Conservation (phyloP, 305 asterid genomes). For the Solanum hybrid region DNA sequence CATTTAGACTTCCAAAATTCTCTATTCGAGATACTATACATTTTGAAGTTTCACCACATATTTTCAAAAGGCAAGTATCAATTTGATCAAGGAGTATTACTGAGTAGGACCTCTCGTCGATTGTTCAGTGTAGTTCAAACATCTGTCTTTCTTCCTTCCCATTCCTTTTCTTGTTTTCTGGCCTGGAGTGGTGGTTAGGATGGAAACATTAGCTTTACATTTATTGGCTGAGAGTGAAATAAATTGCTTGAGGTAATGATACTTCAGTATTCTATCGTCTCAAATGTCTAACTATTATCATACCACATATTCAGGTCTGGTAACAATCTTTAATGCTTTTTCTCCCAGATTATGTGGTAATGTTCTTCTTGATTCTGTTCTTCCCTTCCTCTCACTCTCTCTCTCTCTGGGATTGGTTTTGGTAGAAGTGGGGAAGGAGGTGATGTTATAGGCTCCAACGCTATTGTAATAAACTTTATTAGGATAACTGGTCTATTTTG, state of each 20-base stretch:
- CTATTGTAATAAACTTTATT: neutral
- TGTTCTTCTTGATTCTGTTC: neutral
- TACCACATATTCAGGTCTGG: neutral
- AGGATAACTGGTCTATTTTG: neutral
- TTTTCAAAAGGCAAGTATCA: neutral
- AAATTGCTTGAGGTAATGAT: neutral
- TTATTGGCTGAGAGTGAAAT: neutral
- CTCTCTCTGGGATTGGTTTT: neutral
- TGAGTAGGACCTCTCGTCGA: neutral
- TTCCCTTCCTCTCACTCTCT: neutral
- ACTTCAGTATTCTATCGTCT: neutral
- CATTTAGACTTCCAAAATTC: neutral
- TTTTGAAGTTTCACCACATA: neutral
- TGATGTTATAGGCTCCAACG: neutral
- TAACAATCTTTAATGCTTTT: neutral
- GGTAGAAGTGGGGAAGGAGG: neutral
- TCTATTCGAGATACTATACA: neutral
- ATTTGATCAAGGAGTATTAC: neutral
- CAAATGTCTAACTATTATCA: neutral
- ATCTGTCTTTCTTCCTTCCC: neutral
- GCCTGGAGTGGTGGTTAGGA: neutral
- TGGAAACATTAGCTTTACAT: neutral
- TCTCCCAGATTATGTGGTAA: neutral
- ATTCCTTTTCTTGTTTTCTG: neutral
- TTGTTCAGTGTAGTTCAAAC: neutral